Base-by-base conservation (phyloP, 495 filamentous ascomycete genomes). In the Penicillium egyptiacum region DNA sequence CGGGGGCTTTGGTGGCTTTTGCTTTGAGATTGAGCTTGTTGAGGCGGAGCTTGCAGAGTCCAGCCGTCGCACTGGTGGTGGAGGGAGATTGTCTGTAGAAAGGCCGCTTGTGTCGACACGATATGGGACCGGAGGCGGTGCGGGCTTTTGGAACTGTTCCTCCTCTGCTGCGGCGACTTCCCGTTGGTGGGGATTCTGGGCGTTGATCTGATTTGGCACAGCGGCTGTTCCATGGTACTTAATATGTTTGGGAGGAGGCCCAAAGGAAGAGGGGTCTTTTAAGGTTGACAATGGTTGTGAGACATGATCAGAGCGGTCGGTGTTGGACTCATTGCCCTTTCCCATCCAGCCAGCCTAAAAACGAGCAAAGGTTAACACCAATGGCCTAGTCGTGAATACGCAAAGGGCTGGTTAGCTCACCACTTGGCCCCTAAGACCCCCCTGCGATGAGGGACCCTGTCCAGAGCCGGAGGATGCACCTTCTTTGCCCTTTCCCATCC, bases 211-310 rank as follows among this genome's bases (percentile, higher is more conserved):
- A 50, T 79, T 78, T 22, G 79, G 72, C 5, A 76, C 62, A 10
- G 81, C 78, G 5, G 72, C 71, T 2, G 71, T 72, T 16, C 81
- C 78, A 65, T 85, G 75, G 58, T 79, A 83, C 41, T 79, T 80
- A 63, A 80, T 69, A 58, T 83, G 80, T 59, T 87, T 96, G 4
- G 93, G 93, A 20, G 93, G 93, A 33, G 93, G 90, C 3, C 83
- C 91, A 69, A 98, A 97, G 12, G 86, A 81, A 0, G 83, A 68
- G 2, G 94, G 93, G 69, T 98, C 94, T 64, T 87, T 86, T 19
- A 98, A 78, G 2, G 87, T 79, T 4, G 85, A 81, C n/a, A 96
- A 69, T 2, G 94, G 93, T 5, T 78, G 75, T 17, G 90, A 83
- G 59, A 82, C 74, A 64, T 88, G 80, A 4, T 80, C 69, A 56